Evolutionary conservation across 805 yeast species (phyloP).

Genomic region (Candida nanaspora): DNA sequence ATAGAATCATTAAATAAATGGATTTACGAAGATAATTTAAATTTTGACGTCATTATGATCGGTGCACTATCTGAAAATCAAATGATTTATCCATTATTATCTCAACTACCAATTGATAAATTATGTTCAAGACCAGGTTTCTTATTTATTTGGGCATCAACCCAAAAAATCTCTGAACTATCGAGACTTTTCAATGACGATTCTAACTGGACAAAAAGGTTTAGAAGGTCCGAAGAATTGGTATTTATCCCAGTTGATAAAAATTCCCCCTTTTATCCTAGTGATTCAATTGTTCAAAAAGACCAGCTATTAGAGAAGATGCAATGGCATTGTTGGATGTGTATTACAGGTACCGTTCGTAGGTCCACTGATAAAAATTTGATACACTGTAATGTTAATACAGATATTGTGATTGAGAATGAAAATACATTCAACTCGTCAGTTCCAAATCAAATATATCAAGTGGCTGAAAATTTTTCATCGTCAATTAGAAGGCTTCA

Average conservation of each 20-base stretch:
- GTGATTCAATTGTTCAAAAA: slow-evolving; percentile 34
- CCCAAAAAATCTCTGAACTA: slow-evolving; percentile 60
- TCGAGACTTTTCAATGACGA: slow-evolving; percentile 37
- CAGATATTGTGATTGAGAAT: slow-evolving; percentile 74
- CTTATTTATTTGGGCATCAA: slow-evolving; percentile 81
- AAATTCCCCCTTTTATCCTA: slow-evolving; percentile 60
- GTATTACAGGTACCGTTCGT: slow-evolving; percentile 89
- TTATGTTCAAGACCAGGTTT: slow-evolving; percentile 83
- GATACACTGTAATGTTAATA: slow-evolving; percentile 88
- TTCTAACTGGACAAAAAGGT: slow-evolving; percentile 44
- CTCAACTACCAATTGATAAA: slow-evolving; percentile 61
- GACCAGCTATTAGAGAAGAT: slow-evolving; percentile 55
- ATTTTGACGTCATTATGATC: slow-evolving; percentile 87
- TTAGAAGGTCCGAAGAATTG: slow-evolving; percentile 84
- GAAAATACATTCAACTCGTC: slow-evolving; percentile 29
- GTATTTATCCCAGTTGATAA: slow-evolving; percentile 71
- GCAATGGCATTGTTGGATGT: slow-evolving; percentile 98
- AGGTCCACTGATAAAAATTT: slow-evolving; percentile 77
- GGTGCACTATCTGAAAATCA: slow-evolving; percentile 79
- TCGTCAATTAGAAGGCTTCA: slow-evolving; percentile 78
- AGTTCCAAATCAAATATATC: slow-evolving; percentile 72
- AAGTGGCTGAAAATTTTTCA: slow-evolving; percentile 83
- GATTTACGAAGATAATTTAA: slow-evolving; percentile 49
- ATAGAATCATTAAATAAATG: slow-evolving; percentile 51
- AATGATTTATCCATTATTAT: slow-evolving; percentile 52